phyloP scores from a whole-genome alignment of 805 yeast genomes.

The Myxozyma neglecta region DNA sequence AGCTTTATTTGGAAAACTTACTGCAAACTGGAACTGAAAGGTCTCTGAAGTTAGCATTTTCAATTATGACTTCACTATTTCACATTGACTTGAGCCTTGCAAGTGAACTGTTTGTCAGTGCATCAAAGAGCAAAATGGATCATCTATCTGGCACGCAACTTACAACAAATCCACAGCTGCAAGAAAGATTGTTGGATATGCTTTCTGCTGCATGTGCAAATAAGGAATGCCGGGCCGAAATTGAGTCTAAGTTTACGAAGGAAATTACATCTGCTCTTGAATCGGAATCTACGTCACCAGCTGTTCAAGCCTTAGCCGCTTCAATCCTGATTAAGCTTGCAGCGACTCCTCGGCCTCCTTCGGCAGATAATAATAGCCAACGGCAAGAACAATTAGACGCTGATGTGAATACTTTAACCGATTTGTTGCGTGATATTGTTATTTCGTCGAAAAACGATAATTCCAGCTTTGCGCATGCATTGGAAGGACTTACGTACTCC shows the following conservation, averaged over 20 bases:
- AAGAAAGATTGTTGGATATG: constrained; percentile 36
- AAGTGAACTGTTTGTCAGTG: constrained; percentile 33
- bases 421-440: constrained; percentile 35
- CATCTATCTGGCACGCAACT: constrained; percentile 21
- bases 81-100: constrained; percentile 37
- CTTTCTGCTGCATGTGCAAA: constrained; percentile 41
- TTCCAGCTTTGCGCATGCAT: constrained; percentile 17
- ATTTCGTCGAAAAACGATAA: constrained; percentile 14
- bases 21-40: constrained; percentile 15
- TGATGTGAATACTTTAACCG: constrained; percentile 37
- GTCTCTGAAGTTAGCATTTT: constrained; percentile 34
- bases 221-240: constrained; percentile 37
- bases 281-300: constrained; percentile 23
- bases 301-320: constrained; percentile 38
- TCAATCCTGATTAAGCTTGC: constrained; percentile 40
- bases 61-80: constrained; percentile 35
- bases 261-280: constrained; percentile 34
- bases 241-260: constrained; percentile 33
- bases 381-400: constrained; percentile 19
- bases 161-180: constrained; percentile 29
- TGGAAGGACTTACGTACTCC: constrained; percentile 44
- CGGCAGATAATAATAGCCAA: constrained; percentile 20
- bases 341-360: constrained; percentile 35
- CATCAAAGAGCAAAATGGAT: constrained; percentile 22
- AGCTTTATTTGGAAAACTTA: background rate